phyloP scores from a whole-genome alignment of 805 yeast species.

The Kregervanrija fluxuum region DNA sequence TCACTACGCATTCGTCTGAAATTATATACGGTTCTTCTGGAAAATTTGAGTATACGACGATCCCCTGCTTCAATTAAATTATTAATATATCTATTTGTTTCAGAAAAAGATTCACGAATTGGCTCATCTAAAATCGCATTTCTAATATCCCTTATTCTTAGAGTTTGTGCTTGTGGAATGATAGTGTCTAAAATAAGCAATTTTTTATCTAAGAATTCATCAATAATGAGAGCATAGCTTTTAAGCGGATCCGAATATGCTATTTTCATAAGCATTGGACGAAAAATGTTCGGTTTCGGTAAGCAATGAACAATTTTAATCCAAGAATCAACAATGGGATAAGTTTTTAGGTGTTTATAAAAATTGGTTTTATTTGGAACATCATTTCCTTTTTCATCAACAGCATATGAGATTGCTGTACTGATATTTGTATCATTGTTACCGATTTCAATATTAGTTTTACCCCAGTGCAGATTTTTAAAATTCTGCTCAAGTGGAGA shows the following conservation, averaged over 20 bases:
- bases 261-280: conserved; percentile 16
- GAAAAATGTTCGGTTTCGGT: conserved; percentile 21
- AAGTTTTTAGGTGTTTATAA: conserved; percentile 36
- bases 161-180: conserved; percentile 53
- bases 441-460: background rate
- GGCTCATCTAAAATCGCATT: conserved; percentile 34
- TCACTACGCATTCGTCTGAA: conserved; percentile 31
- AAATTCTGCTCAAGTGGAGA: too few species aligned
- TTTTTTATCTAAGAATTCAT: conserved; percentile 42
- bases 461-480: too few species aligned
- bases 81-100: conserved; percentile 5
- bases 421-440: background rate
- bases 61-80: conserved; percentile 22
- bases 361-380: conserved; percentile 25
- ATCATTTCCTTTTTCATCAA: background rate
- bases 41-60: conserved; percentile 33
- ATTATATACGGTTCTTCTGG: conserved; percentile 38
- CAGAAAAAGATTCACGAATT: conserved; percentile 27
- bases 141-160: conserved; percentile 41
- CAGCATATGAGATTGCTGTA: background rate
- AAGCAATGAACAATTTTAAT: conserved; percentile 19
- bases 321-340: conserved; percentile 39
- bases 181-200: conserved; percentile 49
- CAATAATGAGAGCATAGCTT: conserved; percentile 26
- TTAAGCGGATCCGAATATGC: conserved; percentile 20